Conservation (phyloP, 2,329 filamentous ascomycete genomes). For the Sarocladium brachiariae region DNA sequence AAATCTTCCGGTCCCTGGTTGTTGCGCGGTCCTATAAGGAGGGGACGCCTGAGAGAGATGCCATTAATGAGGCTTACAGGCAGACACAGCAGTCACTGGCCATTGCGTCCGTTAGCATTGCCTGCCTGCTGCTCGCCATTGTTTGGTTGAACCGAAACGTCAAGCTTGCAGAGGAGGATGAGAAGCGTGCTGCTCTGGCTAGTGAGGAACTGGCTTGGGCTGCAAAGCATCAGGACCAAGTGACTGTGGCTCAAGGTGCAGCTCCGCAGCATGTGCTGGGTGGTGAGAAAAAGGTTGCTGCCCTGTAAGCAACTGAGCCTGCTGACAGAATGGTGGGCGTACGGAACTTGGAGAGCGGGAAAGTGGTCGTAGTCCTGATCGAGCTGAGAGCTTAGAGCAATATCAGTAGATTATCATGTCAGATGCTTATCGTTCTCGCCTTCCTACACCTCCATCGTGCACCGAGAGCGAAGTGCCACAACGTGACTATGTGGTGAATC, state of each 20-base stretch:
- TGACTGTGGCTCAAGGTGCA: background rate
- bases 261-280: background rate
- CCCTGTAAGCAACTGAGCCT: no score
- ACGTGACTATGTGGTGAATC: no score
- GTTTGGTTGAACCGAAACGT: conserved; percentile 19
- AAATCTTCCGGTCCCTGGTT: conserved; percentile 20
- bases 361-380: no score
- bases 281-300: background rate
- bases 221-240: background rate
- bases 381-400: no score
- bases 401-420: no score
- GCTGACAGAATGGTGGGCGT: no score
- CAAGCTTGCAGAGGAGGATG: conserved; percentile 4
- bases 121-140: conserved; percentile 20
- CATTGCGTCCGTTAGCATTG: conserved; percentile 19
- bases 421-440: no score
- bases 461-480: no score
- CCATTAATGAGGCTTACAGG: conserved; percentile 20
- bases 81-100: conserved; percentile 22
- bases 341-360: no score
- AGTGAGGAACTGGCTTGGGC: conserved; percentile 4
- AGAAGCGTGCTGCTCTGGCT: background rate
- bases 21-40: conserved; percentile 17
- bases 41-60: conserved; percentile 16
- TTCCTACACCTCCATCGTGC: no score